Evolutionary conservation across 306 rosid genomes (phyloP).

Genomic region (Nissolia schottii): DNA sequence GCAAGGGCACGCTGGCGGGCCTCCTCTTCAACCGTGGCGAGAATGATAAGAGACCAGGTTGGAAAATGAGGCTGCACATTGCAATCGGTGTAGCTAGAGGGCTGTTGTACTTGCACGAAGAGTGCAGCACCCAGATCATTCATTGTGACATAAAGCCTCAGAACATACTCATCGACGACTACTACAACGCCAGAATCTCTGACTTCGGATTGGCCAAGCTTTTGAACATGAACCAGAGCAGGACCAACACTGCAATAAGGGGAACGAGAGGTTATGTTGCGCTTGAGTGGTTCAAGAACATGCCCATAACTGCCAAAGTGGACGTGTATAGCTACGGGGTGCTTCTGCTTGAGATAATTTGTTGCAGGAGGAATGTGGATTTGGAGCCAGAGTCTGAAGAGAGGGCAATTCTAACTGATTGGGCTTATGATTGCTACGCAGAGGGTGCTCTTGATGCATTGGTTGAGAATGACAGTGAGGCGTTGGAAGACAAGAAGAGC

Average conservation of each 20-base stretch:
- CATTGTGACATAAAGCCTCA: conserved; percentile 48
- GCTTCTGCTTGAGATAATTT: conserved; percentile 32
- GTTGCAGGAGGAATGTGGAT: conserved; percentile 31
- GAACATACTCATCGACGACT: conserved; percentile 37
- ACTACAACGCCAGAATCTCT: conserved; percentile 20
- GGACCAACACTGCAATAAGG: conserved; percentile 34
- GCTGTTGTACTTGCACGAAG: conserved; percentile 38
- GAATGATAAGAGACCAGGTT: conserved; percentile 29
- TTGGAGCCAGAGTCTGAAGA: conserved; percentile 21
- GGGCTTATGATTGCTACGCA: conserved; percentile 33
- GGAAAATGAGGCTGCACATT: conserved; percentile 29
- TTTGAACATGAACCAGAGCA: conserved; percentile 36
- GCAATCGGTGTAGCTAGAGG: conserved; percentile 34
- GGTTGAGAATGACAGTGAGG: conserved; percentile 36
- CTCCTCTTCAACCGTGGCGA: conserved; percentile 20
- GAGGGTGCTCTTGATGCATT: conserved; percentile 14
- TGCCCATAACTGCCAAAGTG: conserved; percentile 33
- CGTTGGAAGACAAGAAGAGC: conserved; percentile 25
- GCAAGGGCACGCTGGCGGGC: conserved; percentile 37
- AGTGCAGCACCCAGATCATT: conserved; percentile 34
- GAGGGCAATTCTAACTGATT: conserved; percentile 34
- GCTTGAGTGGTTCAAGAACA: conserved; percentile 37
- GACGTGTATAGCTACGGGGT: conserved; percentile 41
- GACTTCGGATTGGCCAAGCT: conserved; percentile 38
- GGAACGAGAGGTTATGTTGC: conserved; percentile 51